Base-by-base conservation (phyloP, 805 yeast genomes). In the Wickerhamiella azyma region DNA sequence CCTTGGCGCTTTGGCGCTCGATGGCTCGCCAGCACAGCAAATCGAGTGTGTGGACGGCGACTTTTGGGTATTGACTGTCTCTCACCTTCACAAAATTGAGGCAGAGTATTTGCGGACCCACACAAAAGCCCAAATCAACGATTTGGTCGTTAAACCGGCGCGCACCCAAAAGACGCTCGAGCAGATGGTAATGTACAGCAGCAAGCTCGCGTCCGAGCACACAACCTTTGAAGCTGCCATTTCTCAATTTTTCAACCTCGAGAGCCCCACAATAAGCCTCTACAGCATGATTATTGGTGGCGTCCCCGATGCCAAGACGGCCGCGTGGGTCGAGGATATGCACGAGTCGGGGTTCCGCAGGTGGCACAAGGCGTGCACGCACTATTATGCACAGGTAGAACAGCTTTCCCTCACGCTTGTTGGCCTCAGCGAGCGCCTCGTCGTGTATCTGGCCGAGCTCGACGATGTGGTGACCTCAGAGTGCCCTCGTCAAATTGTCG, bases 271-370 rank as follows among this genome's bases (percentile, higher is more conserved):
- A n/a, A 28, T n/a, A 2, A 26, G 32, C 32, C 13, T 41, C 9
- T 42, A 33, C 26, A 28, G 32, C 38, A 21, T 37, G 10, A 16
- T 46, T 14, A 24, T 40, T 16, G 14, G 39, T 2, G 47, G 46
- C n/a, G 37, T 37, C 9, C 29, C 28, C 17, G 29, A 32, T 4
- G 14, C 26, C 6, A 40, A 2, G 18, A 35, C 47, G 1, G 41
- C 37, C 4, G 46, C 43, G 17, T 55, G 59, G 59, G 48, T 56
- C 18, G 44, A 49, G 18, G 21, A 40, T 3, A 50, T 49, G 39
- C 59, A 56, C 39, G 59, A 56, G 37, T 50, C 46, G 16, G 59
- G 59, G 11, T 54, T 56, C 45, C 46, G 38, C 11, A 28, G 42
- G 9, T 56, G 59, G 59, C 50, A 50, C 48, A 52, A 50, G 19